These are phyloP conservation scores for Cutaneotrichosporon cutaneum DNA, from an alignment of 1,284 basidiomycete genomes.

Conservation along the genomic window DNA sequence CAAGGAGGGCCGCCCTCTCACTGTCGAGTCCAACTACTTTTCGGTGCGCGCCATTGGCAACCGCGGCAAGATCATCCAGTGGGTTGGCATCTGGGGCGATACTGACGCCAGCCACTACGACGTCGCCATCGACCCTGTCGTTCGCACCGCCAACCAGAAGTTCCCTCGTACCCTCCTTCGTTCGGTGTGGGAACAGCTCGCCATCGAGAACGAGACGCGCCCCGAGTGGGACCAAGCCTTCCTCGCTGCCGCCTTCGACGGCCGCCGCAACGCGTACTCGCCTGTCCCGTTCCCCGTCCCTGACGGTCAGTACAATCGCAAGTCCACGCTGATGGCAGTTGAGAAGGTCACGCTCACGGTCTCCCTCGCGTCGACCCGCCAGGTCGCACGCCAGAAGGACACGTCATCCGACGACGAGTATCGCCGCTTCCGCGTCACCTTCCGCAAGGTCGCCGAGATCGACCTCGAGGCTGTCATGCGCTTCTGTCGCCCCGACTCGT, in stretches of 20 bases:
- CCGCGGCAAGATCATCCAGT: constrained; percentile 43
- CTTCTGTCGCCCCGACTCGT: constrained; percentile 37
- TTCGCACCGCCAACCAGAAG: constrained; percentile 40
- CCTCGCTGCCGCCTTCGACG: constrained; percentile 37
- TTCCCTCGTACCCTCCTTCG: constrained; percentile 33
- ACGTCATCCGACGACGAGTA: constrained; percentile 40
- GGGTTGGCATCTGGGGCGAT: neutral
- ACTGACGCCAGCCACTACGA: constrained; percentile 45
- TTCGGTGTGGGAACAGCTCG: constrained; percentile 38
- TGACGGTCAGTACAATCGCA: constrained; percentile 24
- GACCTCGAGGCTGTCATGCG: constrained; percentile 44
- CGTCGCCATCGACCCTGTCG: constrained; percentile 47
- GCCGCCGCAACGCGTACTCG: constrained; percentile 44
- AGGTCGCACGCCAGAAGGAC: constrained; percentile 27
- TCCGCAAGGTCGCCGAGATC: constrained; percentile 43
- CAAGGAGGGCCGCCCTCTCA: constrained; percentile 26
- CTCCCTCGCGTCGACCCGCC: constrained; percentile 36
- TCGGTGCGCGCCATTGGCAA: constrained; percentile 30
- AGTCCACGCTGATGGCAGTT: constrained; percentile 9
- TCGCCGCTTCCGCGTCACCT: constrained; percentile 36
- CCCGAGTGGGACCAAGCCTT: constrained; percentile 28
- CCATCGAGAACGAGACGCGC: constrained; percentile 26
- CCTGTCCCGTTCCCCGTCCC: constrained; percentile 37
- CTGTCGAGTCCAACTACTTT: constrained; percentile 38
- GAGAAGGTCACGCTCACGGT: constrained; percentile 21